These are phyloP conservation scores for Fusarium sp. DNA, from an alignment of 2,329 filamentous ascomycete genomes.

Conservation along the genomic window DNA sequence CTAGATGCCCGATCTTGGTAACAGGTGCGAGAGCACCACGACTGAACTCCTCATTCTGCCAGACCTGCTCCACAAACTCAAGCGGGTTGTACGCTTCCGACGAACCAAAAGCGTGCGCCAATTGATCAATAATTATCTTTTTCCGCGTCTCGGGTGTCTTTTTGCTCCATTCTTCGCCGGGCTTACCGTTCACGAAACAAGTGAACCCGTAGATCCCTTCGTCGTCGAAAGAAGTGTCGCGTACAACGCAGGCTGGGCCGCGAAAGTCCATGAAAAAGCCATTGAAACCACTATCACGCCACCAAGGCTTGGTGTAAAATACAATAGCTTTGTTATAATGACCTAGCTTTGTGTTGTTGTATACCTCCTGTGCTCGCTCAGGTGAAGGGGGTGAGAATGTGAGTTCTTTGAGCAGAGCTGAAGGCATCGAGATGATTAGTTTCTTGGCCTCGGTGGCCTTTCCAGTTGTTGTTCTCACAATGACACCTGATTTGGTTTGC, in stretches of 20 bases:
- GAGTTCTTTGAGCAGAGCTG: conserved; percentile 56
- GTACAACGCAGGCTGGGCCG: conserved; percentile 51
- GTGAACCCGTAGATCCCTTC: conserved; percentile 48
- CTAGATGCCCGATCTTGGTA: conserved; percentile 44
- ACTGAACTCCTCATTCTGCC: conserved; percentile 47
- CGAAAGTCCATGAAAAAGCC: conserved; percentile 52
- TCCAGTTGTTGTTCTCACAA: conserved; percentile 34
- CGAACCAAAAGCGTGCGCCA: conserved; percentile 43
- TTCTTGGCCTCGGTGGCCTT: conserved; percentile 48
- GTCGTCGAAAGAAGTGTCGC: conserved; percentile 52
- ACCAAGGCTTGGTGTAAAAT: conserved; percentile 47
- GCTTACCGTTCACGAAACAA: conserved; percentile 53
- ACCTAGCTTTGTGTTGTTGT: conserved; percentile 49
- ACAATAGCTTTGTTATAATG: conserved; percentile 56
- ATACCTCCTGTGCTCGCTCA: conserved; percentile 45
- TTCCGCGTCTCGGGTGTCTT: conserved; percentile 41
- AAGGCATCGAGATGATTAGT: conserved; percentile 59
- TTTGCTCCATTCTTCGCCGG: conserved; percentile 49
- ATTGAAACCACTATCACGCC: conserved; percentile 47
- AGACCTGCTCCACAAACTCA: conserved; percentile 47
- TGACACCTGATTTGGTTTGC: conserved; percentile 18
- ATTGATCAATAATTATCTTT: conserved; percentile 46
- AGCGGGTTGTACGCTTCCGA: conserved; percentile 37
- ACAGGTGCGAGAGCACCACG: conserved; percentile 48
- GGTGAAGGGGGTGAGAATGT: conserved; percentile 57